Conservation (phyloP, 768 basidiomycete genomes). For the Suillus spraguei region DNA sequence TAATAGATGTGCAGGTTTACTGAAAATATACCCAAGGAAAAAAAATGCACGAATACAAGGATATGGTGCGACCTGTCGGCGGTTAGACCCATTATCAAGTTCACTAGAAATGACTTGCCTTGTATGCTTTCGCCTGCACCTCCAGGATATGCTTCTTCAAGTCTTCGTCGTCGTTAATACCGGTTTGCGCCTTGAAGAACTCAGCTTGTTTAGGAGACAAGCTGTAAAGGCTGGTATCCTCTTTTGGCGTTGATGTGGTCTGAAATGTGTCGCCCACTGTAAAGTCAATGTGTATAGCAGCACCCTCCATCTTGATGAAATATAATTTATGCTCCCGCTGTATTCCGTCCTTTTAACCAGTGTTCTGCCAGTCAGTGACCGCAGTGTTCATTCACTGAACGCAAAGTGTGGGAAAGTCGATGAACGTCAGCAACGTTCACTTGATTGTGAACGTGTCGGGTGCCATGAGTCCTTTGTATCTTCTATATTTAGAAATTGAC, state of each 20-base stretch:
- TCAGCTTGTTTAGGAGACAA: slow-evolving; percentile 9
- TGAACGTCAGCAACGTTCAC: too few species aligned
- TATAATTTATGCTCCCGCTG: not conserved
- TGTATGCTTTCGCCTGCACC: slow-evolving; percentile 30
- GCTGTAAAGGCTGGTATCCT: not conserved
- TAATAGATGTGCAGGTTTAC: not conserved
- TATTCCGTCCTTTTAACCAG: not conserved
- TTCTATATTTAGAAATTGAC: too few species aligned
- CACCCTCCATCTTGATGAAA: not conserved
- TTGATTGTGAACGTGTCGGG: too few species aligned
- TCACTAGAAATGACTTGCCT: slow-evolving; percentile 15
- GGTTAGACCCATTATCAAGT: not conserved
- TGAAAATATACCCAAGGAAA: not conserved
- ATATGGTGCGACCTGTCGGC: not conserved
- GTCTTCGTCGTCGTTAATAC: slow-evolving; percentile 28
- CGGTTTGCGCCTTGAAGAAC: slow-evolving; percentile 28
- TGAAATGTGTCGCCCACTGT: not conserved
- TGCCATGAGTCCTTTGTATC: too few species aligned
- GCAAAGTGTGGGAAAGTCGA: too few species aligned
- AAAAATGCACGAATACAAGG: not conserved
- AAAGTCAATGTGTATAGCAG: not conserved
- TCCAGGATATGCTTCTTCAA: slow-evolving; percentile 29
- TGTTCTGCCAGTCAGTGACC: too few species aligned
- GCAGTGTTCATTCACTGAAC: too few species aligned
- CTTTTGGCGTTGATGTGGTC: too few species aligned